These are phyloP conservation scores for Ophioceras dolichostomum DNA, from an alignment of 2,329 filamentous ascomycete species.

Conservation along the genomic window DNA sequence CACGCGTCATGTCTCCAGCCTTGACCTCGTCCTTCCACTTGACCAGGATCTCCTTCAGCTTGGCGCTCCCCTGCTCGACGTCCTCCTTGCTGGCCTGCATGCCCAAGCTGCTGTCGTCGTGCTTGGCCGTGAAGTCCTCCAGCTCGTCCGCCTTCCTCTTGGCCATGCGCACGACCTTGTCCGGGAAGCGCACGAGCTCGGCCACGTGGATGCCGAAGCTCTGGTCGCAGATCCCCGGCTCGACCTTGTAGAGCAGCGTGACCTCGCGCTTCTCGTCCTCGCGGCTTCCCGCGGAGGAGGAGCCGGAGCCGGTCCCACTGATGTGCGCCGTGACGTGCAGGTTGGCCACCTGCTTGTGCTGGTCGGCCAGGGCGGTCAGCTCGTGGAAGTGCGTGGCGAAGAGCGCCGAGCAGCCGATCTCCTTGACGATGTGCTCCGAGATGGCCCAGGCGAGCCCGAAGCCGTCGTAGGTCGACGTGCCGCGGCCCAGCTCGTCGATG, in stretches of 20 bases:
- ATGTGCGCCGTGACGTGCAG: constrained; percentile 96
- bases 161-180: constrained; percentile 98
- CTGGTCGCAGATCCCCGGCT: constrained; percentile 91
- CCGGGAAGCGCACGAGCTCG: constrained; percentile 88
- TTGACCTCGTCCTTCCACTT: constrained; percentile 74
- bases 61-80: constrained; percentile 73
- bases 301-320: constrained; percentile 27
- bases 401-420: constrained; percentile 87
- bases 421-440: constrained; percentile 89
- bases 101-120: constrained; percentile 41
- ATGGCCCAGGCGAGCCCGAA: constrained; percentile 99
- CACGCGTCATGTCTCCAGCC: constrained; percentile 45
- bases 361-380: constrained; percentile 78
- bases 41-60: constrained; percentile 73
- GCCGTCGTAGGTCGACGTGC: constrained; percentile 95
- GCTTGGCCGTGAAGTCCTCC: constrained; percentile 83
- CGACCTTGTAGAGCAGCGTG: constrained; percentile 91
- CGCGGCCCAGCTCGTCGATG: constrained; percentile 92
- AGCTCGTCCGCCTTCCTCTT: constrained; percentile 96
- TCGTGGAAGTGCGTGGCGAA: constrained; percentile 99
- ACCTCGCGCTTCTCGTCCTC: constrained; percentile 62
- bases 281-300: constrained; percentile 11
- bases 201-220: constrained; percentile 98
- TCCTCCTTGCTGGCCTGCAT: constrained; percentile 60
- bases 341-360: constrained; percentile 80